Base-by-base conservation (phyloP, 768 basidiomycete genomes). In the Psilocybe azurescens region DNA sequence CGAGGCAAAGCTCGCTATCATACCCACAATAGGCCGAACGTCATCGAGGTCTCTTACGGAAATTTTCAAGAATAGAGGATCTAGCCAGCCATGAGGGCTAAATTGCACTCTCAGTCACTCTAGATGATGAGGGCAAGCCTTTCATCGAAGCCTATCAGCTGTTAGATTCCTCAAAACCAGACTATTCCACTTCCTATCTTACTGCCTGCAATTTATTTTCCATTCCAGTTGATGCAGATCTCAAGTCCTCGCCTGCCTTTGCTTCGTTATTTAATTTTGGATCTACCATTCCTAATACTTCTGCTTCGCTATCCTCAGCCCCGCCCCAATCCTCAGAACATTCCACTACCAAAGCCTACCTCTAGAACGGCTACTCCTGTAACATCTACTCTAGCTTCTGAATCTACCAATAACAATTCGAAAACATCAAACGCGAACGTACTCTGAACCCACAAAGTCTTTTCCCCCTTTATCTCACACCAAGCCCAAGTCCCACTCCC, bases 41-140 rank as follows among this genome's bases (percentile, higher is more conserved):
- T 18, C 52, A 46, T 52, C 16, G 29, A 52, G 10, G 5, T 16
- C 8, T 16, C n/a, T 46, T 29, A 7, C 36, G 53, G n/a, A 53
- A 53, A 47, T 61, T 61, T 61, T 61, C 54, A 51, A 11, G 28
- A 44, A 36, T 56, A 55, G 60, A 61, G 60, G 60, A 61, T 11
- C 54, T 56, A 36, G 53, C 16, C 13, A 44, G 18, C 29, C 39
- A 49, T 51, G 53, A 61, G 30, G 51, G 51, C 39, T 1, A 39
- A 7, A 29, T 53, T 10, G 60, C 60, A 24, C 33, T 61, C 28
- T 55, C 53, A 5, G 39, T 61, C 38, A 39, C 39, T 20, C 36
- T 61, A 16, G 32, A 55, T 24, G 29, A 61, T 1, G 29, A 28
- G 28, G 60, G 53, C 11, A 4, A 46, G 9, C 53, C 53, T 46